phyloP scores from a whole-genome alignment of 75 land plant species.

The Cunninghamia lanceolata region DNA sequence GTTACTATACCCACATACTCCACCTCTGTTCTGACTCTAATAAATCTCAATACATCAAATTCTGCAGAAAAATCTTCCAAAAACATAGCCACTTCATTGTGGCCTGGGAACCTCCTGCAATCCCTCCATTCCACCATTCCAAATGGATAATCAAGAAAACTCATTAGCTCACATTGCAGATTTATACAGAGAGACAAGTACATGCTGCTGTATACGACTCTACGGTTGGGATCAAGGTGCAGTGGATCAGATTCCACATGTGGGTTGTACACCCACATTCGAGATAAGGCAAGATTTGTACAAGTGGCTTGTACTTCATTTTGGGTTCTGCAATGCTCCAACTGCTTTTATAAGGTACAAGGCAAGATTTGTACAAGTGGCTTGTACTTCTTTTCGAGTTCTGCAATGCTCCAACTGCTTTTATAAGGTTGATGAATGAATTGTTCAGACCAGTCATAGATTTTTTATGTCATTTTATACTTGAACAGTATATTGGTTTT shows the following conservation, averaged over 20 bases:
- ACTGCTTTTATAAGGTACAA: too few species aligned
- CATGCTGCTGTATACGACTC: constrained; percentile 59
- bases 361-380: too few species aligned
- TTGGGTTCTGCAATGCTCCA: too few species aligned
- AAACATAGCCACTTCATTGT: constrained; percentile 68
- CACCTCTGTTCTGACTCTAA: constrained; percentile 58
- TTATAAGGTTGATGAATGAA: too few species aligned
- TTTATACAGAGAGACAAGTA: constrained; percentile 80
- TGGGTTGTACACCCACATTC: constrained; percentile 79
- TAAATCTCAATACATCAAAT: constrained; percentile 36
- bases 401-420: too few species aligned
- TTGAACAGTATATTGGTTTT: too few species aligned
- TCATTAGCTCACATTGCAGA: constrained; percentile 79
- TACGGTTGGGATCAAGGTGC: constrained; percentile 31
- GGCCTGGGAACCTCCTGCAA: constrained; percentile 71
- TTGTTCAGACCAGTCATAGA: too few species aligned
- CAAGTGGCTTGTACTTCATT: too few species aligned
- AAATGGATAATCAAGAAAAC: constrained; percentile 76
- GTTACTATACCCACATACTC: constrained; percentile 18
- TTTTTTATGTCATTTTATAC: too few species aligned
- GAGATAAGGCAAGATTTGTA: too few species aligned
- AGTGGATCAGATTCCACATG: constrained; percentile 54
- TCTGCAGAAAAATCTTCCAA: constrained; percentile 53
- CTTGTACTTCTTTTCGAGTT: too few species aligned
- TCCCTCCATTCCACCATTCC: constrained; percentile 38